Evolutionary conservation across 2,329 filamentous ascomycete genomes (phyloP).

Genomic region (Colletotrichum sp.): DNA sequence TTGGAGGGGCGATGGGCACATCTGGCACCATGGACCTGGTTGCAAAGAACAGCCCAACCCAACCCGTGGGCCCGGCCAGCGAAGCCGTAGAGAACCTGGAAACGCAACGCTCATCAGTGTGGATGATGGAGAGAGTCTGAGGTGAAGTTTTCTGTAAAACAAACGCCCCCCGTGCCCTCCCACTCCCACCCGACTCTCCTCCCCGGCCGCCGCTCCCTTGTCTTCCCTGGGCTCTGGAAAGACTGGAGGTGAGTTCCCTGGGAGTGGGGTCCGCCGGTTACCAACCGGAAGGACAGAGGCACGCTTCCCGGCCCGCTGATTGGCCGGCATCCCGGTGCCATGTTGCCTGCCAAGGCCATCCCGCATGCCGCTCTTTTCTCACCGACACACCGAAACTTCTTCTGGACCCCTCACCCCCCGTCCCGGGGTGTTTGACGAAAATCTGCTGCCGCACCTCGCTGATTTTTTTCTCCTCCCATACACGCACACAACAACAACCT

Average conservation of each 20-base stretch:
- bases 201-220: neutral
- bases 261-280: conserved; percentile 6
- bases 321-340: conserved; percentile 9
- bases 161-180: neutral
- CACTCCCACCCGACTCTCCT: neutral
- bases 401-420: neutral
- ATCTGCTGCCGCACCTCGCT: conserved; percentile 3
- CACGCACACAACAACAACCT: neutral
- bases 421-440: conserved; percentile 1
- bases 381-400: conserved; percentile 22
- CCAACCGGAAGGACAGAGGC: conserved; percentile 19
- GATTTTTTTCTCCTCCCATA: neutral
- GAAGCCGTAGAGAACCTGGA: neutral
- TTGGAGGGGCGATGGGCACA: neutral
- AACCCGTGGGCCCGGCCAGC: neutral
- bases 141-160: neutral
- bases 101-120: neutral
- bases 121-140: neutral
- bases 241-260: neutral
- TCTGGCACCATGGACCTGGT: neutral
- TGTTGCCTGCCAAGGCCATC: conserved; percentile 11
- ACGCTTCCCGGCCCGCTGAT: neutral
- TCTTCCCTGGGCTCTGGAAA: neutral
- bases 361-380: conserved; percentile 19
- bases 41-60: neutral